Base-by-base conservation (phyloP, 805 yeast genomes). In the Kuraishia piskuri region DNA sequence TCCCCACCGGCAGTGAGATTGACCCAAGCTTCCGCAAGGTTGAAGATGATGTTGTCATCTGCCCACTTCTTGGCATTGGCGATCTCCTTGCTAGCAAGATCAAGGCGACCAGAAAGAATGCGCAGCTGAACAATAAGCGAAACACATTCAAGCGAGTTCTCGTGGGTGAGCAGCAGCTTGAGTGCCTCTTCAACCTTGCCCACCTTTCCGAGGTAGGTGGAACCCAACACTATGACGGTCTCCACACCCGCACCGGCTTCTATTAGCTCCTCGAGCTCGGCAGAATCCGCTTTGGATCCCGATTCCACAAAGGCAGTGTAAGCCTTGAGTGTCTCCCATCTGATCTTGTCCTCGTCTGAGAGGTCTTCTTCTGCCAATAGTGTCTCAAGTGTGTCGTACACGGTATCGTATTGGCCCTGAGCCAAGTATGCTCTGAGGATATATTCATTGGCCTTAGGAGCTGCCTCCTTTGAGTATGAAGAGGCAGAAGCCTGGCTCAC, bases 21-120 rank as follows among this genome's bases (percentile, higher is more conserved):
- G 12, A 76, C 68, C 82, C 91, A 88, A 17, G 95, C 82, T 66
- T 89, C 96, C 26, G 90, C 80, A 31, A 90, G 76, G 60, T 89
- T 91, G 66, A 80, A 81, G 49, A 88, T 79, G 37, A 91, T 78
- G 58, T 83, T 86, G 69, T 90, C 97, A 59, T 84, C 76, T 37
- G 83, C 78, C 64, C 79, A 79, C 25, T 68, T 60, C 50, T 78
- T 72, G 44, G 79, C 77, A 37, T 59, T 64, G 56, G 63, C 63
- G 25, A 82, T 69, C 48, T 75, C 78, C 54, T 72, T 68, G 54
- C 69, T 64, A 2, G 84, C 84, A n/a, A 69, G 65, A 5, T 74
- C 77, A 2, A 73, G 57, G 53, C 75, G 71, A 53, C 73, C 68
- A 50, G 74, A 72, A 21, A 70, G 63, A 51, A 81, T 60, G 54